Percentiles rank a stretch among this genome's conserved stretches.
phyloP scores from a whole-genome alignment of 179 eudicot genomes.

The Spinacia oleracea region DNA sequence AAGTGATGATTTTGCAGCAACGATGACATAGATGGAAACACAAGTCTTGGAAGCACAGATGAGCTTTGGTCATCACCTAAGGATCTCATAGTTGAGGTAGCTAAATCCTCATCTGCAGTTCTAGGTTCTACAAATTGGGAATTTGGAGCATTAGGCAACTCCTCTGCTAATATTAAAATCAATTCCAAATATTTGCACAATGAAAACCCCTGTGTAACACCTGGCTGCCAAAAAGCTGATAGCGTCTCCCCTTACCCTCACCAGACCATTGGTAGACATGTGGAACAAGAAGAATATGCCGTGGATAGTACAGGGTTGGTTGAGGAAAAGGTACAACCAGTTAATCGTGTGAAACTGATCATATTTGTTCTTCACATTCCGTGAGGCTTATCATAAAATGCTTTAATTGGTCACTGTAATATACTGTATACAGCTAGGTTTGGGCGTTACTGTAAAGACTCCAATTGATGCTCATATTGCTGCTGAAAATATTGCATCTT shows the following conservation, averaged over 20 bases:
- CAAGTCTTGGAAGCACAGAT: conserved; percentile 53
- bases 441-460: conserved; percentile 30
- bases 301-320: conserved; percentile 32
- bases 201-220: conserved; percentile 32
- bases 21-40: conserved; percentile 55
- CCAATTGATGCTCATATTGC: conserved; percentile 27
- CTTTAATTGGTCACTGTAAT: not conserved
- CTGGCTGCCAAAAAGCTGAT: conserved; percentile 30
- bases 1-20: conserved; percentile 79
- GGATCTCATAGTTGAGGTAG: conserved; percentile 43
- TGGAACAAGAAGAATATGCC: conserved; percentile 31
- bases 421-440: conserved; percentile 34
- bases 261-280: conserved; percentile 28
- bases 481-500: conserved; percentile 31
- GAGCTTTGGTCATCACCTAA: conserved; percentile 68
- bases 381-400: not conserved
- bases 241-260: conserved; percentile 34
- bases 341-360: conserved; percentile 4
- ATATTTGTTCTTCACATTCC: conserved; percentile 6
- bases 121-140: conserved; percentile 47
- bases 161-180: conserved; percentile 35
- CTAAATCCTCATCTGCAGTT: conserved; percentile 44
- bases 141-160: conserved; percentile 33
- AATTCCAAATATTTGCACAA: conserved; percentile 41
- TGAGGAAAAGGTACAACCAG: conserved; percentile 50